These are phyloP conservation scores for Cytospora chrysosperma DNA, from an alignment of 2,329 filamentous ascomycete species.

Conservation along the genomic window DNA sequence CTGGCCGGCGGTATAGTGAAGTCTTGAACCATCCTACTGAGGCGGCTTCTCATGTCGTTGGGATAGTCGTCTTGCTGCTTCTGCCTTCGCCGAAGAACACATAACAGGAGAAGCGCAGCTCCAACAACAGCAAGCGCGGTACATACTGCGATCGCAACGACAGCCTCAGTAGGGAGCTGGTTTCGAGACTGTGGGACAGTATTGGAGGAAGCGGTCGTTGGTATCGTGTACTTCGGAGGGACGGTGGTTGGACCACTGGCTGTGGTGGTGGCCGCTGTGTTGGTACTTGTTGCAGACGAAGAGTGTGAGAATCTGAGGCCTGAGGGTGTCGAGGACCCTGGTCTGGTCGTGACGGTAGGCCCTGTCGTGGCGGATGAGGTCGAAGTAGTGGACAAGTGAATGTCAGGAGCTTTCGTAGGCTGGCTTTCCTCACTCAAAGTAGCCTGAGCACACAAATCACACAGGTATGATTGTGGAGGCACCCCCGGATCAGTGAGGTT, in stretches of 20 bases:
- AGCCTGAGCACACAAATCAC: constrained; percentile 21
- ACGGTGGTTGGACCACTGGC: neutral
- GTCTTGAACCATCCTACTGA: constrained; percentile 26
- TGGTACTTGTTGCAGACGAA: constrained; percentile 9
- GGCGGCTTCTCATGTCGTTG: constrained; percentile 23
- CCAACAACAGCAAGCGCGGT: constrained; percentile 40
- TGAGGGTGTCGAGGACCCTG: neutral
- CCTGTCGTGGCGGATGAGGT: neutral
- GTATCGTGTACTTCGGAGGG: constrained; percentile 13
- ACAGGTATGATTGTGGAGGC: constrained; percentile 34
- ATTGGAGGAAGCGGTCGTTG: constrained; percentile 25
- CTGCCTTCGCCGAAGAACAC: constrained; percentile 37
- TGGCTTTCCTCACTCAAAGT: neutral
- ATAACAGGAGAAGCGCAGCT: constrained; percentile 38
- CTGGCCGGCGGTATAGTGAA: constrained; percentile 28
- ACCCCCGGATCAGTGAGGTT: constrained; percentile 38
- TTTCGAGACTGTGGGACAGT: constrained; percentile 25
- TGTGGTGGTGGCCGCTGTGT: neutral
- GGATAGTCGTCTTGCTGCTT: constrained; percentile 25
- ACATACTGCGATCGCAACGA: constrained; percentile 46
- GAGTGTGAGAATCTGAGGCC: neutral
- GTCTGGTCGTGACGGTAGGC: neutral
- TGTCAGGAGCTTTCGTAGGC: constrained; percentile 3
- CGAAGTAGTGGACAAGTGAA: neutral
- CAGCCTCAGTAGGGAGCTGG: constrained; percentile 40